These are phyloP conservation scores for Carpinus fangiana DNA, from an alignment of 306 rosid species.

Conservation along the genomic window DNA sequence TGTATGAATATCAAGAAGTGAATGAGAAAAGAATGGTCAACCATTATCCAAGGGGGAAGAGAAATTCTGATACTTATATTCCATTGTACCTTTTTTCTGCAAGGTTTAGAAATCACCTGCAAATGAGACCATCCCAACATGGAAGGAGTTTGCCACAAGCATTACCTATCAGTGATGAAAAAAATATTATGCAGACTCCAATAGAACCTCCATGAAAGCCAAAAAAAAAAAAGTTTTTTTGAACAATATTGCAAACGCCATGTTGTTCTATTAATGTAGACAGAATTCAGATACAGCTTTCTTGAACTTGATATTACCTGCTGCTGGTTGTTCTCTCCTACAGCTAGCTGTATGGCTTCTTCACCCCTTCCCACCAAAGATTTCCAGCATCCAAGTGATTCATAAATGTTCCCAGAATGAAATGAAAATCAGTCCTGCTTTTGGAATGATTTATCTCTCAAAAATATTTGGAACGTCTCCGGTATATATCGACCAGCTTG, in stretches of 20 bases:
- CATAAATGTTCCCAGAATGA: not conserved
- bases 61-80: not conserved
- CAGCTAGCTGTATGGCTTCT: not conserved
- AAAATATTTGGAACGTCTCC: not conserved
- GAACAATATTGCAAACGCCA: not conserved
- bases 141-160: not conserved
- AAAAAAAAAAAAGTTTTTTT: not conserved
- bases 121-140: not conserved
- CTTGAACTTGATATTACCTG: not conserved
- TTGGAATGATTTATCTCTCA: conserved; percentile 1
- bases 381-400: not conserved
- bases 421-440: not conserved
- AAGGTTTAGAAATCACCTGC: not conserved
- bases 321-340: not conserved
- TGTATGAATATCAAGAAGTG: not conserved
- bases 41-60: not conserved
- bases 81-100: not conserved
- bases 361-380: not conserved
- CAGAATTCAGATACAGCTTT: not conserved
- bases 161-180: not conserved
- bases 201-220: not conserved
- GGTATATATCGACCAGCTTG: not conserved
- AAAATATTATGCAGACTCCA: not conserved
- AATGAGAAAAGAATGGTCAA: not conserved
- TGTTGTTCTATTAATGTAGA: not conserved